phyloP scores from a whole-genome alignment of 805 yeast species.

The Lachancea dasiensis region DNA sequence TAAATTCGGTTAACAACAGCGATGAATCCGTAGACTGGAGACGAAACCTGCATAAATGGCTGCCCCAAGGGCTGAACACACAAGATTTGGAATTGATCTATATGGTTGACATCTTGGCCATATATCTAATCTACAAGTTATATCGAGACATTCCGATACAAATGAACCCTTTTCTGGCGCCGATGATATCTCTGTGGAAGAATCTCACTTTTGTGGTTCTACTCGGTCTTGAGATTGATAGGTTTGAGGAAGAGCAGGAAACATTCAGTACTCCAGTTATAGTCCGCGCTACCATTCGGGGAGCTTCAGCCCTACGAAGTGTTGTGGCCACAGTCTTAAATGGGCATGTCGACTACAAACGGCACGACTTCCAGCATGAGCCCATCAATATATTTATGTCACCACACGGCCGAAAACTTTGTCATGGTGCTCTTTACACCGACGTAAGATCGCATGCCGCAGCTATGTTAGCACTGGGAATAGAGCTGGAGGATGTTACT shows the following conservation, averaged over 20 bases:
- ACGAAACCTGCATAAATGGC: slow-evolving; percentile 34
- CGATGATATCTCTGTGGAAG: slow-evolving; percentile 59
- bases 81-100: slow-evolving; percentile 42
- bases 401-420: slow-evolving; percentile 57
- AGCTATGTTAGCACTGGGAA: slow-evolving; percentile 46
- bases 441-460: slow-evolving; percentile 56
- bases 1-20: slow-evolving; percentile 19
- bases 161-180: slow-evolving; percentile 56
- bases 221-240: slow-evolving; percentile 55
- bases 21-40: slow-evolving; percentile 23
- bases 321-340: slow-evolving; percentile 57
- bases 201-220: slow-evolving; percentile 53
- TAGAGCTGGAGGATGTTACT: slow-evolving; percentile 43
- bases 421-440: slow-evolving; percentile 52
- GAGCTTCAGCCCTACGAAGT: slow-evolving; percentile 57
- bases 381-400: slow-evolving; percentile 55
- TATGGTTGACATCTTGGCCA: slow-evolving; percentile 38
- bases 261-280: slow-evolving; percentile 39
- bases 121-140: slow-evolving; percentile 41
- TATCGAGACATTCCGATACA: slow-evolving; percentile 32
- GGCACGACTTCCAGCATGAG: slow-evolving; percentile 55
- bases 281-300: slow-evolving; percentile 48
- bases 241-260: slow-evolving; percentile 41
- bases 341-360: slow-evolving; percentile 36
- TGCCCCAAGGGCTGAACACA: slow-evolving; percentile 33